Base-by-base conservation (phyloP, 805 yeast species). In the Pichia pseudocactophila region DNA sequence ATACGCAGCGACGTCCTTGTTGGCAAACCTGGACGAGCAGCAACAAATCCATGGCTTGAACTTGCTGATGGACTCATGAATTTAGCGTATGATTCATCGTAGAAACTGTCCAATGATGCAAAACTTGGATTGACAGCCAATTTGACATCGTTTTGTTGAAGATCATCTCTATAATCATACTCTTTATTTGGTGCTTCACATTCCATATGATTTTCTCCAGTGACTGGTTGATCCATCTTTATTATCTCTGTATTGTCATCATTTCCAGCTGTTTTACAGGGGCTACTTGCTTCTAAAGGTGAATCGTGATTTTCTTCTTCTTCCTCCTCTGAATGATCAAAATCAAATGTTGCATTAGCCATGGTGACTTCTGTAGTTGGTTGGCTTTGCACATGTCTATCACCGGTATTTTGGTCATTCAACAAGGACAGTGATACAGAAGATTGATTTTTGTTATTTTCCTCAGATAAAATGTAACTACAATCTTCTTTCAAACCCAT, bases 91-190 rank as follows among this genome's bases (percentile, higher is more conserved):
- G 53, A 47, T 34, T 54, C 58, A 36, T 56, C 67, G 54, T 80
- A 78, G 45, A 74, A 71, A 56, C 88, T 78, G 53, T 80, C 88
- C 54, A 83, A 63, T 0, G 89, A 82, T 1, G 90, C 90, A 66
- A 81, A 82, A 47, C 88, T 80, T 34, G 83, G 84, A 47, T 76
- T 80, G 13, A 80, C 49, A 2, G 47, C 34, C 17, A 42, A 25
- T 10, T 48, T 39, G 2, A 40, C 50, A 9, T 47, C 52, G 9
- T 44, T 30, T n/a, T 40, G 26, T 16, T 41, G 38, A 11, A 54
- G 41, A 4, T 51, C 57, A 15, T 47, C 44, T 43, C 54, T 42
- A 39, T 39, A 57, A 34, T 55, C 62, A 39, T 41, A 57, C 3
- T 46, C 38, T 17, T 22, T 22, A 22, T 22, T 22, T 22, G 5